phyloP scores from a whole-genome alignment of 2,329 filamentous ascomycete genomes.

The Ophiostoma himal-ulmi region DNA sequence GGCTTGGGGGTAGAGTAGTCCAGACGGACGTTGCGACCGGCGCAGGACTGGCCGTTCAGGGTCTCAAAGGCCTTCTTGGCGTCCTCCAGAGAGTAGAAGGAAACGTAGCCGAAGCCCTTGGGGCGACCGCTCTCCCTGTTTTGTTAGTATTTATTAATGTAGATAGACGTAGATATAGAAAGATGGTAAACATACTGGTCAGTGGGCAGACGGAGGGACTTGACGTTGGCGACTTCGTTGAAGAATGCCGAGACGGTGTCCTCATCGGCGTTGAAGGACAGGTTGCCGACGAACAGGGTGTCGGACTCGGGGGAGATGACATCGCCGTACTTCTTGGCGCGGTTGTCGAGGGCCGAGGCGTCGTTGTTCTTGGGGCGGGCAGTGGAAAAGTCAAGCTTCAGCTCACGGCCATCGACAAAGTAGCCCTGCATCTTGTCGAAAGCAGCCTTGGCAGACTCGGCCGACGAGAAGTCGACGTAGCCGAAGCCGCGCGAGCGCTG shows the following conservation, averaged over 20 bases:
- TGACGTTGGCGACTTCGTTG: constrained; percentile 61
- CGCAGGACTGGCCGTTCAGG: constrained; percentile 57
- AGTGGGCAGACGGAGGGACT: constrained; percentile 80
- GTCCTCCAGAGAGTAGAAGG: constrained; percentile 75
- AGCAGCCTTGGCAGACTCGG: constrained; percentile 42
- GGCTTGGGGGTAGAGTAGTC: constrained; percentile 71
- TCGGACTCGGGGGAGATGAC: constrained; percentile 71
- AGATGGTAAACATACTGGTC: constrained; percentile 52
- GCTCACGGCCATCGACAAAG: constrained; percentile 35
- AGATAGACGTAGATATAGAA: constrained; percentile 28
- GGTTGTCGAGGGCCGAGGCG: constrained; percentile 54
- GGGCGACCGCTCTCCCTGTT: constrained; percentile 67
- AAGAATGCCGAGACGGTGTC: constrained; percentile 70
- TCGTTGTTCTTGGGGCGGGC: constrained; percentile 29
- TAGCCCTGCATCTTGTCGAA: constrained; percentile 37
- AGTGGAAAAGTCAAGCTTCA: constrained; percentile 38
- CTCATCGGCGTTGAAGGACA: constrained; percentile 78
- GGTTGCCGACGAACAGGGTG: constrained; percentile 87
- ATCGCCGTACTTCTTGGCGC: constrained; percentile 69
- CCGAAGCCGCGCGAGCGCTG: constrained; percentile 88
- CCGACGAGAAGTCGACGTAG: constrained; percentile 77
- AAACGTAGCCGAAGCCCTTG: constrained; percentile 92
- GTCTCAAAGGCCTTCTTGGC: constrained; percentile 67
- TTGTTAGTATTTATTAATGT: constrained; percentile 26
- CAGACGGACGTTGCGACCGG: constrained; percentile 69